phyloP scores from a whole-genome alignment of 345 rosid genomes.

The Eucalyptus sp. region DNA sequence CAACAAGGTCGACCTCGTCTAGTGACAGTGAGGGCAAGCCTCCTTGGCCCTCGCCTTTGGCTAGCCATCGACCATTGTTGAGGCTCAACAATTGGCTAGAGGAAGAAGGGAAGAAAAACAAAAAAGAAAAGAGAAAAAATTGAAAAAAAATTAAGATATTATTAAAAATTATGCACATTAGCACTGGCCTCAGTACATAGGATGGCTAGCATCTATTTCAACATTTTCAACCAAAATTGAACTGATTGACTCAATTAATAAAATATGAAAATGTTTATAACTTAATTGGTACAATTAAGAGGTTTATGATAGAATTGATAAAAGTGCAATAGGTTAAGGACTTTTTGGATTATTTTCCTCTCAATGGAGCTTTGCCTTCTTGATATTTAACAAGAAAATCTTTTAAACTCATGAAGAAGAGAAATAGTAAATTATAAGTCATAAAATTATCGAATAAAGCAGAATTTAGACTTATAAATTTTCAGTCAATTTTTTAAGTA shows the following conservation, averaged over 20 bases:
- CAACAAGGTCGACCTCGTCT: not conserved
- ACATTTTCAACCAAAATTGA: no score
- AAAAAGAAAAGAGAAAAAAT: no score
- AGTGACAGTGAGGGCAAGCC: not conserved
- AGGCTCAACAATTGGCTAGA: no score
- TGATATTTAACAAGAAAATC: not conserved
- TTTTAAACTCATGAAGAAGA: not conserved
- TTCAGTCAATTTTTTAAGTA: not conserved
- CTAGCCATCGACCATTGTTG: no score
- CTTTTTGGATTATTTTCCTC: no score
- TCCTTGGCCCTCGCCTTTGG: fast-evolving
- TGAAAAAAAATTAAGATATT: no score
- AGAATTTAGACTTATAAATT: not conserved
- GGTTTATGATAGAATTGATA: fast-evolving
- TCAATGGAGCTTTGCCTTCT: not conserved
- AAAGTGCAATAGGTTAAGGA: not conserved
- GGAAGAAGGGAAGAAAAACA: no score
- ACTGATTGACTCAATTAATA: no score
- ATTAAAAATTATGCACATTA: no score
- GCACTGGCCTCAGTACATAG: not conserved
- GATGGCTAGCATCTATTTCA: not conserved
- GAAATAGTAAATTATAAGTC: not conserved
- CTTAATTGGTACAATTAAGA: not conserved
- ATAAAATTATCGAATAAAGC: not conserved
- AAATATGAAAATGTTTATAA: not conserved